Base-by-base conservation (phyloP, 2,329 filamentous ascomycete species). In the Aspergillus spinulosporus region DNA sequence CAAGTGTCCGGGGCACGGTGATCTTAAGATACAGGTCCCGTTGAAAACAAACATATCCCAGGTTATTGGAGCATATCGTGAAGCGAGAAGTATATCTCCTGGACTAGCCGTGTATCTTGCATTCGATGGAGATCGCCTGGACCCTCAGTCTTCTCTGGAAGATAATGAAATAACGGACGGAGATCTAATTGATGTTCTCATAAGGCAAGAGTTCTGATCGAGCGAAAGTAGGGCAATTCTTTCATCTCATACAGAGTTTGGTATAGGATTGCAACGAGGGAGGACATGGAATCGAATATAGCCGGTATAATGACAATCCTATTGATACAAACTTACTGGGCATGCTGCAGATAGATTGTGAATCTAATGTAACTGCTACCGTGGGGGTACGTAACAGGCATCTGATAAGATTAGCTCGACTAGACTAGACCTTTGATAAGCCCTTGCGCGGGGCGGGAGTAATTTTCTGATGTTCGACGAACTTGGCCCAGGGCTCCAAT, bases 101-200 rank as follows among this genome's bases (percentile, higher is more conserved):
- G 79, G 81, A 3, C 81, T 79, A 62, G 71, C 79, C 0, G 74
- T 94, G 2, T 79, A 80, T 37, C 75, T 96, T 8, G 78, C 81
- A 62, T 92, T 91, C 71, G 91, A 96, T 64, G 91, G 91, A 11
- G 90, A 92, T 49, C 76, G 77, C 47, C 75, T 95, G 29, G 82
- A 87, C 11, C 80, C 83, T n/a, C 78, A 84, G 1, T 74, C 77
- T 31, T 82, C 80, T 1, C 79, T 94, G 45, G 78, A 78, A 45
- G 85, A 89, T 34, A 82, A 86, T 2, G 90, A 91, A 14, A 83
- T 96, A 40, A 84, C 84, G 45, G 88, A 95, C 65, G 80, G 86
- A 76, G 89, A 93, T 69, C 80, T 82, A 29, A 76, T 96, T 34
- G 90, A 96, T 71, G 88, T 94, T 21, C 80, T 88, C 62, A 72